Evolutionary conservation across 2,329 filamentous ascomycete species (phyloP), one percentile per base, ranked within the genome.

Genomic region (Trichophyton benhamiae): DNA sequence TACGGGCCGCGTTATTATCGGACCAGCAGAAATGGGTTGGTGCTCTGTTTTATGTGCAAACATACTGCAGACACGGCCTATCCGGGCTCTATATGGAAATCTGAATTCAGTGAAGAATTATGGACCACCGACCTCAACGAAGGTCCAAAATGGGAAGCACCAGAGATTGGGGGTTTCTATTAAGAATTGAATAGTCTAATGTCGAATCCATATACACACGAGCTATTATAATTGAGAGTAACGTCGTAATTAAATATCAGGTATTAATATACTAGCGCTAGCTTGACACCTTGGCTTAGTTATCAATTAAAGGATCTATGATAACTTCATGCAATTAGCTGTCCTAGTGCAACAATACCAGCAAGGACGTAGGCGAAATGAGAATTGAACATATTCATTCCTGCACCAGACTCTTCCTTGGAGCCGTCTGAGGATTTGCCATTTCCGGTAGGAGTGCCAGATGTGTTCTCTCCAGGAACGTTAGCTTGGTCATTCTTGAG

Each of bases 401-500:
- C 58, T 17, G 58, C 58, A 30, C 58, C 58, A 22, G 58, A 59
- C 9, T 58, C 27, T 6, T 27, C 25, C 41, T 58, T 42, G n/a
- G 17, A 15, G 30, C 27, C 42, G 3, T 36, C 20, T 11, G 27
- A 17, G 7, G 36, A 7, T 5, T 59, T 59, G 41, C 17, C 2
- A n/a, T 49, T 9, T 8, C 36, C 58, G 11, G 27, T 49, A 7
- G 58, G n/a, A 44, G 36, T 59, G 57, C 67, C 67, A 7, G 69
- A 70, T 25, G 69, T 71, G 61, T 74, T 74, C 60, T 75, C 72
- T 38, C 78, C 78, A n/a, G 84, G 84, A 17, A 74, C 72, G 68
- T 87, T 87, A 70, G 77, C 79, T 64, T 79, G 71, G 61, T 80
- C 79, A 57, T 79, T 74, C 8, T 74, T 64, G 58, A 84, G 70